Evolutionary conservation across 306 rosid genomes (phyloP), one percentile per base, ranked within the genome.

Genomic region (Inga leiocalycina): DNA sequence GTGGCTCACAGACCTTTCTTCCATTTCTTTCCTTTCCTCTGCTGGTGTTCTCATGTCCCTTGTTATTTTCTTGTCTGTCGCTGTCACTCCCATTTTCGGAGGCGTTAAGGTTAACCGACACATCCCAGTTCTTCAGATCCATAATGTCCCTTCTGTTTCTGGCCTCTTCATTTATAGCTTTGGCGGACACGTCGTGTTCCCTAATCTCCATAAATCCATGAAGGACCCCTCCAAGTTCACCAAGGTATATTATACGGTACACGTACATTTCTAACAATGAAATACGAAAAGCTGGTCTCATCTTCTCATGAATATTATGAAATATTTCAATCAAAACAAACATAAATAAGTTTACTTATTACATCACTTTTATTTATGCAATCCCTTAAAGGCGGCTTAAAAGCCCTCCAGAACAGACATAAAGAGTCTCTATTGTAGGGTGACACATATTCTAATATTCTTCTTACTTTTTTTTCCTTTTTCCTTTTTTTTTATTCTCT

Each of bases 161-260:
- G 98, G 98, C 17, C 84, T 94, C 37, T 91, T 85, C 66, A 57
- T 89, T 14, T 94, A 87, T 71, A 56, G 94, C 80, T 92, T 75
- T 80, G 94, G 91, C 39, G 97, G 97, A 46, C 98, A 94, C 61
- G 59, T 91, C 48, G 97, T 94, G 44, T 91, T 94, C 81, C 97
- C 97, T 66, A 52, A 92, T 75, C 80, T 94, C n/a, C 91, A 92
- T 78, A 89, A 82, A 43, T 59, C 93, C 85, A 94, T 94, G 98
- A 94, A 86, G 84, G 95, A 94, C 64, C 98, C 98, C n/a, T 88
- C 93, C 52, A 92, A 86, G 85, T 94, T 92, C 79, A 91, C 91
- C 41, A 92, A 89, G 95, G 98, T 93, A 83, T 13, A 32, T 20
- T 8, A 56, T 17, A 62, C 3, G 15, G 2, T 13, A 30, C 27